Percentiles rank a stretch among this genome's conserved stretches.
phyloP scores from a whole-genome alignment of 192 early-diverging fungal species.

The Coemansia sp. region DNA sequence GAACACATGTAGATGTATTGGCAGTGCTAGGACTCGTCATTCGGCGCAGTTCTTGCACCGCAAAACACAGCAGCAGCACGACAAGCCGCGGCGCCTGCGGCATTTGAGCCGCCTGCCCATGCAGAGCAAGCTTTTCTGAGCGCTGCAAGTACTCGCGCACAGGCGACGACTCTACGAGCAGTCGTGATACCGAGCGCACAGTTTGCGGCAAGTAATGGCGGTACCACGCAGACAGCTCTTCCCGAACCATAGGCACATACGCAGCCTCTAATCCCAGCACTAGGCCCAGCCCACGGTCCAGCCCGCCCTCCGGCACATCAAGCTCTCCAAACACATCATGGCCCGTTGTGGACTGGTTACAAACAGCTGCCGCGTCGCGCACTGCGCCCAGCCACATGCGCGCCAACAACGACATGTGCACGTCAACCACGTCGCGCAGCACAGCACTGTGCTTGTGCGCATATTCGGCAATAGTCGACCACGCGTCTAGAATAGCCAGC shows the following conservation, averaged over 20 bases:
- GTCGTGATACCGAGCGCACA: conserved; percentile 9
- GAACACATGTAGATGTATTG: neutral
- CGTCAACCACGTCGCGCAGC: conserved; percentile 12
- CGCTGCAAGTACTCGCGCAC: neutral
- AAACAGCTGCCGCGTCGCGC: conserved; percentile 34
- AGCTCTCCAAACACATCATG: conserved; percentile 3
- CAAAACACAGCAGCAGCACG: conserved; percentile 8
- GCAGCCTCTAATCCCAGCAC: conserved; percentile 35
- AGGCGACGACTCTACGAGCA: neutral
- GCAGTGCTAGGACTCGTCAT: neutral
- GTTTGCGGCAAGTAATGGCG: conserved; percentile 25
- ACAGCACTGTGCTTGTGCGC: conserved; percentile 3
- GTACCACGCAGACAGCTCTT: conserved; percentile 22
- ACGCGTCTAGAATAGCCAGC: conserved; percentile 25
- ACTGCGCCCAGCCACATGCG: conserved; percentile 33
- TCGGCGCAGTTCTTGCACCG: neutral
- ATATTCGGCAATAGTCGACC: conserved; percentile 19
- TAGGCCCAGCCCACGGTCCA: conserved; percentile 15
- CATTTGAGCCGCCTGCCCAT: neutral
- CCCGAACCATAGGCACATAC: conserved; percentile 22
- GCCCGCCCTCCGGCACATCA: neutral
- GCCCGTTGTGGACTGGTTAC: neutral
- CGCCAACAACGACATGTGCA: conserved; percentile 31
- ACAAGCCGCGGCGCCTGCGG: neutral
- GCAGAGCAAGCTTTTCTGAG: neutral